phyloP scores from a whole-genome alignment of 1,139 yeast genomes.

The Chernovozyma aurita region DNA sequence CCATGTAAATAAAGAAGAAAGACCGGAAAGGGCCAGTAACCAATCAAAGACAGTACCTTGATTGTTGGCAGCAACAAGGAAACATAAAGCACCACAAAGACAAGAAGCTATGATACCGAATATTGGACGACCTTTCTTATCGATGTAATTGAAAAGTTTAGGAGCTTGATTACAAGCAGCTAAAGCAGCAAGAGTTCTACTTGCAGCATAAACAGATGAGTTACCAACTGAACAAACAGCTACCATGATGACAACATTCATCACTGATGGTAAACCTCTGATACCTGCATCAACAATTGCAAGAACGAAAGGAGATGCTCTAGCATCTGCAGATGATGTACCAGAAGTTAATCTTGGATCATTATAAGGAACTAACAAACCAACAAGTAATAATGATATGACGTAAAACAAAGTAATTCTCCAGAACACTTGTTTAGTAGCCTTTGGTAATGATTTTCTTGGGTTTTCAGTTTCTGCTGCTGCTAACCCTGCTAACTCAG shows the following conservation, averaged over 20 bases:
- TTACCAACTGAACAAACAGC: conserved; percentile 46
- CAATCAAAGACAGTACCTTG: conserved; percentile 70
- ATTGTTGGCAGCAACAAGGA: conserved; percentile 63
- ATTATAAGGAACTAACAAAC: conserved; percentile 32
- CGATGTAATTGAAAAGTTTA: conserved; percentile 64
- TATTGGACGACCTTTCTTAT: conserved; percentile 70
- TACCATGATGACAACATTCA: conserved; percentile 45
- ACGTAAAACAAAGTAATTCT: conserved; percentile 31
- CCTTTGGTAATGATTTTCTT: conserved; percentile 34
- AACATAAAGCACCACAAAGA: conserved; percentile 63
- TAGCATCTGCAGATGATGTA: conserved; percentile 30
- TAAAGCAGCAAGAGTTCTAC: conserved; percentile 77
- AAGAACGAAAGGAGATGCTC: conserved; percentile 47
- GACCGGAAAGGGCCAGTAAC: conserved; percentile 80
- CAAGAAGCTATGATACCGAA: conserved; percentile 58
- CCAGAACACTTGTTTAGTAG: conserved; percentile 37
- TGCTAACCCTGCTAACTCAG: conserved; percentile 38
- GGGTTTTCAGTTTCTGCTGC: conserved; percentile 42
- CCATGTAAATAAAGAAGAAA: conserved; percentile 84
- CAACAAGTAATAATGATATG: conserved; percentile 27
- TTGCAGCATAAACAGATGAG: conserved; percentile 66
- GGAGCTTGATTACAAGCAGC: conserved; percentile 85
- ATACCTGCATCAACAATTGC: conserved; percentile 42
- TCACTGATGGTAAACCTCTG: conserved; percentile 41
- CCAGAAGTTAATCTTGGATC: conserved; percentile 27